Base-by-base conservation (phyloP, 352 stramenopile genomes). In the Thraustotheca clavata region DNA sequence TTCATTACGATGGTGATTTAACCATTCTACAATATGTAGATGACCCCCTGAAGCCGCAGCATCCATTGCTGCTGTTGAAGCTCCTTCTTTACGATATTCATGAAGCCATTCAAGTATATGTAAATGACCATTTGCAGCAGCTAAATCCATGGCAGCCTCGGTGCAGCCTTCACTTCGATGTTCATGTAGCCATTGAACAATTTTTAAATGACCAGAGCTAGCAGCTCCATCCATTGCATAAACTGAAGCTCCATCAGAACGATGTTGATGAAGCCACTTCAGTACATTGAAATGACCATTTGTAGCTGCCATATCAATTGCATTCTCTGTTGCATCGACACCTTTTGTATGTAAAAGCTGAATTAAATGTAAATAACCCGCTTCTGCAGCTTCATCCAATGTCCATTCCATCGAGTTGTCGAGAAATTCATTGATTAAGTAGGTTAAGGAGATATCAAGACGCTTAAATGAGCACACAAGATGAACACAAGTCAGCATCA, bases 271-370 rank as follows among this genome's bases (percentile, higher is more conserved):
- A 4, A 59, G 32, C 16, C 16, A 47, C 12, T 16, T 33, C n/a
- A 73, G 49, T 11, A 68, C 41, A 11, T 43, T 26, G 2, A 73
- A 34, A 29, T 73, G 62, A n/a, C 68, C 68, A 34, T 73, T 70
- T 6, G 68, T 55, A 8, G 68, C 68, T 6, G 68, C 68, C n/a
- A 48, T 16, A 59, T 72, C 62, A 43, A 72, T 67, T n/a, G 68
- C 68, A 16, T 69, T 48, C n/a, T 46, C 60, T 6, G 65, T 59
- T 0, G 33, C 35, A 6, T 47, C 36, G 26, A 11, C 49, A 12
- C 6, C 16, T 16, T 20, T 27, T 8, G 18, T 16, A 29, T 63
- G 35, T 6, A 63, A 29, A 20, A 38, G 24, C 24, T 54, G 38
- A 1, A 54, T 14, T 5, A 55, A 32, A 29, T 55, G 38, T 29